Evolutionary conservation across 805 yeast genomes (phyloP).

Genomic region (Maudiozyma bulderi): DNA sequence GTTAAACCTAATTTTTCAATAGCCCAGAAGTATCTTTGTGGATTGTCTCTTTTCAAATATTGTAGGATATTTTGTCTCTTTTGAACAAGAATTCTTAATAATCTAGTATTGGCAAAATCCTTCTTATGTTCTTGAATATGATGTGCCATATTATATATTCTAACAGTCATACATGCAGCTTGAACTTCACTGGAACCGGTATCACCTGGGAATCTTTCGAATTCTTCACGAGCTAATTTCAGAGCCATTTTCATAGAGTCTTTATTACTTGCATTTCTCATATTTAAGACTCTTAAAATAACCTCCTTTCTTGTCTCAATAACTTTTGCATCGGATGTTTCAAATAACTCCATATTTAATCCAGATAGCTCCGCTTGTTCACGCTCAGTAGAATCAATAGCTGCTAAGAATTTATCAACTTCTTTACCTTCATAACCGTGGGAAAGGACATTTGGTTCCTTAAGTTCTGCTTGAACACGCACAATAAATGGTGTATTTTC

Average conservation of each 20-base stretch:
- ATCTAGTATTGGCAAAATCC: slow-evolving; percentile 61
- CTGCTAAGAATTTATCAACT: slow-evolving; percentile 65
- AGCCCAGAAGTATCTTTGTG: slow-evolving; percentile 76
- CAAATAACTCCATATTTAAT: slow-evolving; percentile 16
- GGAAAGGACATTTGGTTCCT: slow-evolving; percentile 56
- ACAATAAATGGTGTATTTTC: slow-evolving; percentile 54
- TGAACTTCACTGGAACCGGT: slow-evolving; percentile 94
- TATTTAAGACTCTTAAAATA: slow-evolving; percentile 57
- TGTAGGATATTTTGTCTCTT: slow-evolving; percentile 75
- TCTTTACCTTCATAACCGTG: slow-evolving; percentile 51
- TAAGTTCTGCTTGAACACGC: slow-evolving; percentile 56
- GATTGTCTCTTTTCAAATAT: slow-evolving; percentile 72
- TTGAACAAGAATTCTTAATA: slow-evolving; percentile 76
- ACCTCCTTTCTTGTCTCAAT: slow-evolving; percentile 58
- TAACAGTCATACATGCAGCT: slow-evolving; percentile 81
- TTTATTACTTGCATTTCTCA: slow-evolving; percentile 56
- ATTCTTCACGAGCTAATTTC: slow-evolving; percentile 63
- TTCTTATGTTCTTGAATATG: slow-evolving; percentile 64
- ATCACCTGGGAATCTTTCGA: slow-evolving; percentile 77
- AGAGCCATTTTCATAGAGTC: slow-evolving; percentile 53
- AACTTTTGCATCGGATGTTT: slow-evolving; percentile 25
- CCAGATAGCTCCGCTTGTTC: slow-evolving; percentile 20
- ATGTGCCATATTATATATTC: slow-evolving; percentile 65
- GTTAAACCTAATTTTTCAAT: slow-evolving; percentile 80
- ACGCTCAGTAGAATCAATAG: slow-evolving; percentile 31